These are phyloP conservation scores for Phialophora chinensis DNA, from an alignment of 2,329 filamentous ascomycete species.

Conservation along the genomic window DNA sequence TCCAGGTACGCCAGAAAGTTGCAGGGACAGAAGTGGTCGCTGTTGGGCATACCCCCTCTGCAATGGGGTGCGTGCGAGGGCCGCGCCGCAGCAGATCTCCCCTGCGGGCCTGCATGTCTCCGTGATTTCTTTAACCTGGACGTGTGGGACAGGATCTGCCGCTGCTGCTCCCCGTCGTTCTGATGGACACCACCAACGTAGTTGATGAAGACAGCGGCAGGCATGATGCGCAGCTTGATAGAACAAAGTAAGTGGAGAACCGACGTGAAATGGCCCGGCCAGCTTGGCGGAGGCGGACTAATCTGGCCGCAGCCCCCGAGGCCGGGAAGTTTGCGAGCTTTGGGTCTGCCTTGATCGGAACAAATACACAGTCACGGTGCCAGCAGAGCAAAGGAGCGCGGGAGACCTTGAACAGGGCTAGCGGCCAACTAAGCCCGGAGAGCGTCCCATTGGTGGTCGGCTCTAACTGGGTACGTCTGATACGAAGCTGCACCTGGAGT, in stretches of 20 bases:
- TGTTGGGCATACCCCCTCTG: constrained; percentile 2
- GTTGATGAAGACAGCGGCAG: constrained; percentile 17
- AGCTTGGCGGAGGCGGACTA: too few species aligned
- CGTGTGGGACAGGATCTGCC: constrained; percentile 11
- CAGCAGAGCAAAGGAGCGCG: too few species aligned
- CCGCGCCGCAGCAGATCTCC: constrained; percentile 41
- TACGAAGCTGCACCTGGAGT: too few species aligned
- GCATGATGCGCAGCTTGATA: background rate
- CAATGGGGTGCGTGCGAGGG: constrained; percentile 37
- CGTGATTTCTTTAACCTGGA: constrained; percentile 12
- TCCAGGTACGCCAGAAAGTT: background rate
- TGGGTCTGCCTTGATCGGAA: too few species aligned
- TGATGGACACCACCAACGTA: constrained; percentile 20
- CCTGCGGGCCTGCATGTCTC: constrained; percentile 33
- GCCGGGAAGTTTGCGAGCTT: too few species aligned
- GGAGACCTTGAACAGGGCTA: too few species aligned
- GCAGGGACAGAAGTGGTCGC: constrained; percentile 1
- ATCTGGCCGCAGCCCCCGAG: too few species aligned
- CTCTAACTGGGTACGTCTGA: too few species aligned
- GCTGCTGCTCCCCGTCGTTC: constrained; percentile 19
- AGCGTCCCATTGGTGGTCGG: too few species aligned
- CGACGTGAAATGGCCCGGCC: too few species aligned
- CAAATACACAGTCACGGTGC: too few species aligned
- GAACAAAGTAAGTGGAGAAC: constrained; percentile 46
- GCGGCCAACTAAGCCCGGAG: too few species aligned